These are phyloP conservation scores for Marchantia paleacea DNA, from an alignment of 225 moss, liverwort and hornwort species.

Conservation along the genomic window DNA sequence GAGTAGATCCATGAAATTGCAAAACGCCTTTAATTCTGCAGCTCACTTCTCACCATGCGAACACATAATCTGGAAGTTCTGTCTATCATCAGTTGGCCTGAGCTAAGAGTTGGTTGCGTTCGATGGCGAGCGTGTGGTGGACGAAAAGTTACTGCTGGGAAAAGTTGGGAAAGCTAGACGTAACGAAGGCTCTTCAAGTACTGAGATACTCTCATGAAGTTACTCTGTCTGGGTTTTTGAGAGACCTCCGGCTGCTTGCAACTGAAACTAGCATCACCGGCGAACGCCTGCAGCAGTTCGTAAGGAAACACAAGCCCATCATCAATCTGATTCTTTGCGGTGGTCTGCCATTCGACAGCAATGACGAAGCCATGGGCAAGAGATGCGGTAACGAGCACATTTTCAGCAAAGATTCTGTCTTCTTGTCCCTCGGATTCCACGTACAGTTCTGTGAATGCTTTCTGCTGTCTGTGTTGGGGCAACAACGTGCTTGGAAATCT, in stretches of 20 bases:
- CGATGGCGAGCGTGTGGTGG: not conserved
- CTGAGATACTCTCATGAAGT: not conserved
- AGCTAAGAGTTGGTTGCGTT: not conserved
- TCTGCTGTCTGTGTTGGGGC: constrained; percentile 1
- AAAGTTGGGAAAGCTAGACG: not conserved
- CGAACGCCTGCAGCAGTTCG: not conserved
- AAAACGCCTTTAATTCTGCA: not conserved
- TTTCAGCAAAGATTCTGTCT: not conserved
- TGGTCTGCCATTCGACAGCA: not conserved
- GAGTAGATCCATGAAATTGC: not conserved
- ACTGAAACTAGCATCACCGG: not conserved
- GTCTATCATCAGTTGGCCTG: not conserved
- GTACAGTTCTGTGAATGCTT: not conserved
- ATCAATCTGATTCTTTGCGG: constrained; percentile 10
- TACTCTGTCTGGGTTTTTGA: not conserved
- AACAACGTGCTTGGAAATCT: constrained; percentile 3
- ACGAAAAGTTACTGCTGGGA: constrained; percentile 1
- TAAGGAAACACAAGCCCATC: not conserved
- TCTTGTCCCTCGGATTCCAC: not conserved
- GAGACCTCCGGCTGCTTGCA: not conserved
- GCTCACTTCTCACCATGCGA: not conserved
- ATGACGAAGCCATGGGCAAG: not conserved
- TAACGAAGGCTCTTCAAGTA: not conserved
- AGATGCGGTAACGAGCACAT: not conserved
- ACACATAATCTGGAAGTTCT: not conserved